These are phyloP conservation scores for Phaseolus coccineus DNA, from an alignment of 331 rosid species.

Conservation along the genomic window DNA sequence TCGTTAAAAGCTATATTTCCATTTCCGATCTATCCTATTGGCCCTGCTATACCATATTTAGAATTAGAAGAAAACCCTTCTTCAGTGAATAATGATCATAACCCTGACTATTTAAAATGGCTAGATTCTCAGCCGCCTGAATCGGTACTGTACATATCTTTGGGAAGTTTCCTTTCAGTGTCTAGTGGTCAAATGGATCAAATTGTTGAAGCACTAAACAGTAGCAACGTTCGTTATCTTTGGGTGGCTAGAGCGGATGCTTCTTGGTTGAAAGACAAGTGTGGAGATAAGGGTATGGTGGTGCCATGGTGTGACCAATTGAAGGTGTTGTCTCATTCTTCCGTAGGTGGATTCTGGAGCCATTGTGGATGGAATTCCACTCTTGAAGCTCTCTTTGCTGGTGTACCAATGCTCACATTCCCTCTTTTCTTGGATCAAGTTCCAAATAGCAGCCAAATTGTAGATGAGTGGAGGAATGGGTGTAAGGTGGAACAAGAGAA, in stretches of 20 bases:
- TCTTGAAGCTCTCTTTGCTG: slow-evolving; percentile 53
- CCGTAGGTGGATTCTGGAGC: slow-evolving; percentile 59
- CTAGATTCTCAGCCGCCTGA: slow-evolving; percentile 53
- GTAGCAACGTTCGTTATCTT: slow-evolving; percentile 32
- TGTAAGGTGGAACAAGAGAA: slow-evolving; percentile 34
- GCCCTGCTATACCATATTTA: slow-evolving; percentile 64
- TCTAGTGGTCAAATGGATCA: slow-evolving; percentile 55
- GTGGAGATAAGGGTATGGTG: slow-evolving; percentile 50
- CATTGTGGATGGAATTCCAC: slow-evolving; percentile 71
- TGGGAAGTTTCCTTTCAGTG: slow-evolving; percentile 60
- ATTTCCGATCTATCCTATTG: slow-evolving; percentile 58
- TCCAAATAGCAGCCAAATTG: slow-evolving; percentile 52
- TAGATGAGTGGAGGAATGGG: slow-evolving; percentile 59
- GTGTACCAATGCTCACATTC: slow-evolving; percentile 54
- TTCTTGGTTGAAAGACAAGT: slow-evolving; percentile 33
- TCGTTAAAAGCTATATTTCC: slow-evolving; percentile 48
- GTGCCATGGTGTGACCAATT: slow-evolving; percentile 74
- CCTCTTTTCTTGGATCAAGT: slow-evolving; percentile 58
- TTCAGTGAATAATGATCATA: background rate
- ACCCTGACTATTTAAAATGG: slow-evolving; percentile 47
- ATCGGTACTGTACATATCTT: slow-evolving; percentile 60
- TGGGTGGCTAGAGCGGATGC: slow-evolving; percentile 58
- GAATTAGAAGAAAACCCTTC: slow-evolving; percentile 37
- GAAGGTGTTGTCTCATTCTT: slow-evolving; percentile 57
- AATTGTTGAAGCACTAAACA: slow-evolving; percentile 47